Base-by-base conservation (phyloP, 2,329 filamentous ascomycete genomes). In the Emergomyces africanus region DNA sequence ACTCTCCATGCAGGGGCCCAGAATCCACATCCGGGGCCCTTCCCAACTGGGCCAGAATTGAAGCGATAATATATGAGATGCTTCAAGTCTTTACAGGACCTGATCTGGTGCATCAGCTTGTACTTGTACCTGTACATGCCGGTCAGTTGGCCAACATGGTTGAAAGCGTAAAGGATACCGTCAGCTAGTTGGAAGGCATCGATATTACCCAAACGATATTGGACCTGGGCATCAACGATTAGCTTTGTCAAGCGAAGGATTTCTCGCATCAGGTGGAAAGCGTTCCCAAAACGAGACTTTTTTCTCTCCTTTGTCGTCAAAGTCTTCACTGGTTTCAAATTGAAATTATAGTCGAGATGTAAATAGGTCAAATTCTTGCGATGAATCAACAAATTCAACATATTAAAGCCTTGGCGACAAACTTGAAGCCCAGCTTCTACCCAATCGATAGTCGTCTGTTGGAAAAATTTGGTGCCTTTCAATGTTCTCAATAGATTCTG, bases 51-150 rank as follows among this genome's bases (percentile, higher is more conserved):
- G 0, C 91, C 94, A 61, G 90, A 91, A 73, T 99, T 99, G 78
- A 99, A 99, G 55, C 92, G 88, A 74, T 97, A 97, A 78, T 99
- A 99, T 65, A 99, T 97, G 62, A 99, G 78, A 82, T 99, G 94
- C 82, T 99, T 99, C 70, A 99, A 74, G 75, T 99, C 94, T 75
- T 99, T 99, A 80, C 94, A 99, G 0, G 94, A 95, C 67, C 94
- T 89, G 67, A 99, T 99, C 74, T 99, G 94, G 72, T 99, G 94
- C 94, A 99, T 99, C 59, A 99, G 81, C 80, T 99, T 99, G 79
- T 99, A 99, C 80, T 99, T 99, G 82, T 99, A 99, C 62, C 94
- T 88, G 76, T 99, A 99, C 94, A 99, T 99, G 71, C 94, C 94
- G 18, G 94, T 99, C 62, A 99, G 79, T 74, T 99, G 95, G 62